Conservation (phyloP, 495 filamentous ascomycete species). For the Trichodelitschia bisporula region DNA sequence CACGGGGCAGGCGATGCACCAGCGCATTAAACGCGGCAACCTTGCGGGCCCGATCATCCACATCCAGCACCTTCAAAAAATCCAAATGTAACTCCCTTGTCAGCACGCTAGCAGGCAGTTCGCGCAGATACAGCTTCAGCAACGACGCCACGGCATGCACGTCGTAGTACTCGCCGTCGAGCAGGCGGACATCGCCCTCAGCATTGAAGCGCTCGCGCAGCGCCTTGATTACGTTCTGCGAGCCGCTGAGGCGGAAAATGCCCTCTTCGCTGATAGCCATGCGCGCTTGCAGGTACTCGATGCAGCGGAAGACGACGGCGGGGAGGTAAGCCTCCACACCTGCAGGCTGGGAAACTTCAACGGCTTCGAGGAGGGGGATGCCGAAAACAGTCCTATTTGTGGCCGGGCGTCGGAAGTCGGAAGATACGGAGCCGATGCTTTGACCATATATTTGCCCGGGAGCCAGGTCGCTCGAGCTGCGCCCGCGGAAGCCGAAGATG, state of each 20-base stretch:
- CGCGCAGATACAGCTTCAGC: slow-evolving; percentile 81
- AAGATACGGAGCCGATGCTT: background rate
- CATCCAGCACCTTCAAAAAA: slow-evolving; percentile 65
- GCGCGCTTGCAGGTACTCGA: slow-evolving; percentile 76
- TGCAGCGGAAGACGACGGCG: slow-evolving; percentile 89
- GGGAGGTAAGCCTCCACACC: slow-evolving; percentile 53
- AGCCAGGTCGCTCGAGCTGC: slow-evolving; percentile 34
- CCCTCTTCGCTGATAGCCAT: slow-evolving; percentile 72
- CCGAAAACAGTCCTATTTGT: slow-evolving; percentile 39
- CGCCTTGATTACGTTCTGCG: slow-evolving; percentile 77
- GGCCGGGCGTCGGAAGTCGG: background rate
- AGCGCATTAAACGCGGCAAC: slow-evolving; percentile 59
- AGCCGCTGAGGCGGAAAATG: slow-evolving; percentile 88
- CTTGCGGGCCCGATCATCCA: slow-evolving; percentile 49
- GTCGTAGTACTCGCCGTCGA: slow-evolving; percentile 76
- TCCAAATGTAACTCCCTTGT: slow-evolving; percentile 77
- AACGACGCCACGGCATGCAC: slow-evolving; percentile 89
- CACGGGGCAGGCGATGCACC: slow-evolving; percentile 58
- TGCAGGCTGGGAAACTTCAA: slow-evolving; percentile 47
- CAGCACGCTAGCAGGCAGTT: slow-evolving; percentile 73
- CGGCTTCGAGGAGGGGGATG: slow-evolving; percentile 64
- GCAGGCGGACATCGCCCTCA: slow-evolving; percentile 78
- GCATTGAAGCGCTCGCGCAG: slow-evolving; percentile 79
- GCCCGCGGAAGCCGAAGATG: slow-evolving; percentile 63
- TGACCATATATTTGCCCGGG: slow-evolving; percentile 11